Evolutionary conservation across 106 monocot genomes (phyloP).

Genomic region (Allium sativum): DNA sequence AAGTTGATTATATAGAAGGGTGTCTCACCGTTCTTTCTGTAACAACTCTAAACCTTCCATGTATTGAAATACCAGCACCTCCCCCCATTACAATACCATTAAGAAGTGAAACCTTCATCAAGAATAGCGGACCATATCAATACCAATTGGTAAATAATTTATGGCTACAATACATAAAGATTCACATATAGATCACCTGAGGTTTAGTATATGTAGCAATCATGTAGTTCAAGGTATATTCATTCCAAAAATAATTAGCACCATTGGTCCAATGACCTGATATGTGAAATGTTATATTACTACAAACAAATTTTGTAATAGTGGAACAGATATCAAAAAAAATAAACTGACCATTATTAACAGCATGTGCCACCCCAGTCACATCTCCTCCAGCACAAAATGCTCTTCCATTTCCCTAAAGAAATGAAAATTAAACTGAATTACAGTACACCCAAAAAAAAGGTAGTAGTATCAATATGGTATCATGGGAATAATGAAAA

Average conservation of each 20-base stretch:
- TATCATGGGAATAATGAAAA: background rate
- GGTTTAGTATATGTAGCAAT: conserved; percentile 86
- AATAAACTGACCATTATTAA: conserved; percentile 1
- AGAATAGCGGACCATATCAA: conserved; percentile 1
- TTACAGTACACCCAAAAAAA: background rate
- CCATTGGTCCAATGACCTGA: conserved; percentile 71
- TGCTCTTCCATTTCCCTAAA: conserved; percentile 14
- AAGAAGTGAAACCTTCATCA: conserved; percentile 78
- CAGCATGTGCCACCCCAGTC: conserved; percentile 1
- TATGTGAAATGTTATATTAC: conserved; percentile 8
- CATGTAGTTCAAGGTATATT: conserved; percentile 72
- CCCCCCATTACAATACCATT: conserved; percentile 93
- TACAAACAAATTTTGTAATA: background rate
- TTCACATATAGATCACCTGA: conserved; percentile 40
- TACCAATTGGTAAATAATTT: background rate
- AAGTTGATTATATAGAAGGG: too few species aligned
- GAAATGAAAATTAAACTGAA: background rate
- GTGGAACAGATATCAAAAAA: background rate
- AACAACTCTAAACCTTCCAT: conserved; percentile 85
- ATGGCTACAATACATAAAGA: background rate
- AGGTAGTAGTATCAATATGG: background rate
- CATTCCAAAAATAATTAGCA: conserved; percentile 66
- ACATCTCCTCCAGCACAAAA: conserved; percentile 14
- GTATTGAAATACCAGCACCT: conserved; percentile 90
- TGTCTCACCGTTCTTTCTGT: conserved; percentile 65